Conservation (phyloP, 2,329 filamentous ascomycete species). For the Curvularia sp. region DNA sequence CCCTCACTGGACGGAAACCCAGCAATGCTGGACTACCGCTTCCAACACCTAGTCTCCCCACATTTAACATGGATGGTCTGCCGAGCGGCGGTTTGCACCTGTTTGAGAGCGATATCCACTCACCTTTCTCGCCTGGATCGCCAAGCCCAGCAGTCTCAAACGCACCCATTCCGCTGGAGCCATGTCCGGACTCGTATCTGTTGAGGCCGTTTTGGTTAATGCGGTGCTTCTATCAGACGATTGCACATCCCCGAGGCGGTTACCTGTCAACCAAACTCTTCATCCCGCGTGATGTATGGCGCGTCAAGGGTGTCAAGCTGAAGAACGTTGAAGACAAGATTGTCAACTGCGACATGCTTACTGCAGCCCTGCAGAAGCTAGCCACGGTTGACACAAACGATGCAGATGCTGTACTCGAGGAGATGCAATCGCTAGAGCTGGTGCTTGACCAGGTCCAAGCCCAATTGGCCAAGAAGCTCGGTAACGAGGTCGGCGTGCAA, state of each 20-base stretch:
- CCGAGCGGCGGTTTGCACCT: slow-evolving; percentile 75
- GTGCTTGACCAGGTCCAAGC: slow-evolving; percentile 86
- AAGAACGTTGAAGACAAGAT: slow-evolving; percentile 94
- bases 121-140: slow-evolving; percentile 67
- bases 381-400: slow-evolving; percentile 85
- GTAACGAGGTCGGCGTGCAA: slow-evolving; percentile 89
- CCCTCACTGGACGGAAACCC: slow-evolving; percentile 55
- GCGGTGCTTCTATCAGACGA: slow-evolving; percentile 89
- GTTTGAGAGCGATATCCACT: slow-evolving; percentile 84
- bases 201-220: slow-evolving; percentile 98
- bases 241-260: slow-evolving; percentile 88
- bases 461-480: slow-evolving; percentile 79
- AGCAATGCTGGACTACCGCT: slow-evolving; percentile 68
- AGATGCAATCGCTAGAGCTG: slow-evolving; percentile 88
- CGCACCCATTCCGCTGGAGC: slow-evolving; percentile 80
- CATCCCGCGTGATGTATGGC: slow-evolving; percentile 90
- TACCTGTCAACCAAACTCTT: slow-evolving; percentile 93
- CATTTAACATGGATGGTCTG: slow-evolving; percentile 65
- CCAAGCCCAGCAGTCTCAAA: slow-evolving; percentile 68
- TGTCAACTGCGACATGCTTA: slow-evolving; percentile 86
- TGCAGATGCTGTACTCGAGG: slow-evolving; percentile 88
- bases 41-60: slow-evolving; percentile 70
- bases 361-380: slow-evolving; percentile 84
- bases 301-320: slow-evolving; percentile 90
- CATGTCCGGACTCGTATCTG: slow-evolving; percentile 86